Percentiles rank a stretch among this genome's conserved stretches.
Evolutionary conservation across 2,329 filamentous ascomycete species (phyloP).

Genomic region (Fusarium camptoceras): DNA sequence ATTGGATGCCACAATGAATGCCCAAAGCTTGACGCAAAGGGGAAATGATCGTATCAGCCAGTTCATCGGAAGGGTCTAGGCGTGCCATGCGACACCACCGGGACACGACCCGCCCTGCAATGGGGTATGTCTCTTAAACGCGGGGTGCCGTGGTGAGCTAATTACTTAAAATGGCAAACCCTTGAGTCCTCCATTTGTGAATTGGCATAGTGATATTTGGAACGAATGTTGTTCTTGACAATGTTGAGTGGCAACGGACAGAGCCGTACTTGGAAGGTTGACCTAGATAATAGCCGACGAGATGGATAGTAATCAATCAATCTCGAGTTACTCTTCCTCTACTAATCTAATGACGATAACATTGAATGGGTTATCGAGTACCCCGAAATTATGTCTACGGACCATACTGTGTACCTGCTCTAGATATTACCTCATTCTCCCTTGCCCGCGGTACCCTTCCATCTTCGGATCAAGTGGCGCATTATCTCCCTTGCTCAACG

Average conservation of each 20-base stretch:
- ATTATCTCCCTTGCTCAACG: neutral
- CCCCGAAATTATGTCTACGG: neutral
- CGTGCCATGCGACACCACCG: neutral
- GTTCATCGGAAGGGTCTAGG: neutral
- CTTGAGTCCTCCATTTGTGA: neutral
- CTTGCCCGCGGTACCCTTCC: slow-evolving; percentile 15
- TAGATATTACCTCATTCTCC: neutral
- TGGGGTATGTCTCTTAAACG: neutral
- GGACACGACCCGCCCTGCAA: neutral
- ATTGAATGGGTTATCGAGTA: neutral
- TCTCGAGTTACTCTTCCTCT: neutral
- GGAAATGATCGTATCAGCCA: slow-evolving; percentile 1
- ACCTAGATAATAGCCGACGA: neutral
- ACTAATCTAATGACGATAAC: neutral
- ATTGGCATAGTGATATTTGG: neutral
- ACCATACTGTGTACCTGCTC: neutral
- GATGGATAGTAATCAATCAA: neutral
- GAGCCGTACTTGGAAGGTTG: neutral
- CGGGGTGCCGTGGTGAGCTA: neutral
- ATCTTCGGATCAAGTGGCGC: slow-evolving; percentile 8
- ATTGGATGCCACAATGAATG: neutral
- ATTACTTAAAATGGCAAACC: neutral
- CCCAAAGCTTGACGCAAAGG: neutral
- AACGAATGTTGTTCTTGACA: neutral
- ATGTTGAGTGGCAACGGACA: neutral